phyloP scores from a whole-genome alignment of 495 filamentous ascomycete genomes.

The Penicillium lagena region DNA sequence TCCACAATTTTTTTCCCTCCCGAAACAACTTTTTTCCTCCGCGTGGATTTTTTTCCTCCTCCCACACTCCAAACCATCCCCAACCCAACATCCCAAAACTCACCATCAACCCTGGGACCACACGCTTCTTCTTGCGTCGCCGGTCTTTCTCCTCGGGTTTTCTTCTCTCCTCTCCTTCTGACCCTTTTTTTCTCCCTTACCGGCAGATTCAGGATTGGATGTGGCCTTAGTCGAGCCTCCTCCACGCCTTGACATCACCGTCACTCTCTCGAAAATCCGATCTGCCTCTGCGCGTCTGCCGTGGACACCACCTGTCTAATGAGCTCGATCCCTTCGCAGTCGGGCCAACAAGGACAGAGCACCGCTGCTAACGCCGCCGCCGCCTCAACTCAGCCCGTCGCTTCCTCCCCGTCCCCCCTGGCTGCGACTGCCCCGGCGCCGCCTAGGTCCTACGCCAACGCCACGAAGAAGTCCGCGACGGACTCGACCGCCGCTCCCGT shows the following conservation, averaged over 20 bases:
- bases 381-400: conserved; percentile 34
- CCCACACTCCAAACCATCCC: conserved; percentile 7
- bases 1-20: conserved; percentile 2
- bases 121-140: conserved; percentile 20
- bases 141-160: conserved; percentile 15
- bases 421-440: conserved; percentile 47
- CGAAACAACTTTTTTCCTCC: conserved; percentile 13
- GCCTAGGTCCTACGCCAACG: conserved; percentile 59
- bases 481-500: conserved; percentile 55
- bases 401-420: conserved; percentile 42
- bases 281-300: conserved; percentile 20
- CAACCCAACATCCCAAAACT: conserved; percentile 1
- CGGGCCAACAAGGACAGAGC: conserved; percentile 49
- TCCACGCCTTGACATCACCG: conserved; percentile 27
- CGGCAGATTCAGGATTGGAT: conserved; percentile 27
- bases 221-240: conserved; percentile 23
- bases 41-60: conserved; percentile 12
- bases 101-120: conserved; percentile 10
- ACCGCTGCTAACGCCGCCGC: conserved; percentile 40
- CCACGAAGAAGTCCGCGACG: conserved; percentile 78
- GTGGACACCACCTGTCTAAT: conserved; percentile 41
- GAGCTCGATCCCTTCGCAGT: conserved; percentile 44
- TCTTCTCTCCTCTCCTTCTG: conserved; percentile 5
- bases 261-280: conserved; percentile 7
- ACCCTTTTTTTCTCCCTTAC: conserved; percentile 21